Percentiles rank a stretch among this genome's conserved stretches.
These are phyloP conservation scores for Nidula niveotomentosa DNA, from an alignment of 1,284 basidiomycete genomes.

Conservation along the genomic window DNA sequence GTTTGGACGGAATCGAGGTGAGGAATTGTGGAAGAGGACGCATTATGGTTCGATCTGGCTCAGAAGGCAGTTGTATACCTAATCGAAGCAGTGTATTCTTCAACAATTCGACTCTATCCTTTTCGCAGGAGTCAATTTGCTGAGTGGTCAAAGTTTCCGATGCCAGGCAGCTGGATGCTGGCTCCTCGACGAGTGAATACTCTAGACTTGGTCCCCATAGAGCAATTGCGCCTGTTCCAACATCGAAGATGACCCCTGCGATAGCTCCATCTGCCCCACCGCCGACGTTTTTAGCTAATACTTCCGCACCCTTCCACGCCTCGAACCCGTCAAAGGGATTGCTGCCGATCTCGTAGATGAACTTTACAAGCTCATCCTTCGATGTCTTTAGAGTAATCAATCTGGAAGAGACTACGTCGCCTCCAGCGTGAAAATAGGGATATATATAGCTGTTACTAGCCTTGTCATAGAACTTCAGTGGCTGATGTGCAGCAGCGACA, in stretches of 20 bases:
- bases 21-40: slow-evolving; percentile 57
- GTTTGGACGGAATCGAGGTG: slow-evolving; percentile 34
- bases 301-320: slow-evolving; percentile 17
- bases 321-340: slow-evolving; percentile 25
- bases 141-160: slow-evolving; percentile 2
- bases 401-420: slow-evolving; percentile 27
- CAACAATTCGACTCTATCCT: slow-evolving; percentile 27
- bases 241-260: slow-evolving; percentile 30
- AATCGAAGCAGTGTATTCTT: slow-evolving; percentile 42
- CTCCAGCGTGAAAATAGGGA: slow-evolving; percentile 19
- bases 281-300: slow-evolving; percentile 33
- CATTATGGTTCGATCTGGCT: slow-evolving; percentile 18
- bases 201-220: slow-evolving; percentile 70
- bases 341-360: slow-evolving; percentile 21
- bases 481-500: slow-evolving; percentile 11
- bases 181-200: slow-evolving; percentile 27
- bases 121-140: slow-evolving; percentile 9
- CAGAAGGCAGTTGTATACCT: slow-evolving; percentile 43
- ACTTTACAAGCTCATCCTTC: slow-evolving; percentile 21
- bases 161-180: slow-evolving; percentile 7
- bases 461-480: slow-evolving; percentile 59
- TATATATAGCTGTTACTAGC: slow-evolving; percentile 52
- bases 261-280: slow-evolving; percentile 23
- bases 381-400: slow-evolving; percentile 33
- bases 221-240: slow-evolving; percentile 58